phyloP scores from a whole-genome alignment of 331 rosid genomes.

The Quercus phellos region DNA sequence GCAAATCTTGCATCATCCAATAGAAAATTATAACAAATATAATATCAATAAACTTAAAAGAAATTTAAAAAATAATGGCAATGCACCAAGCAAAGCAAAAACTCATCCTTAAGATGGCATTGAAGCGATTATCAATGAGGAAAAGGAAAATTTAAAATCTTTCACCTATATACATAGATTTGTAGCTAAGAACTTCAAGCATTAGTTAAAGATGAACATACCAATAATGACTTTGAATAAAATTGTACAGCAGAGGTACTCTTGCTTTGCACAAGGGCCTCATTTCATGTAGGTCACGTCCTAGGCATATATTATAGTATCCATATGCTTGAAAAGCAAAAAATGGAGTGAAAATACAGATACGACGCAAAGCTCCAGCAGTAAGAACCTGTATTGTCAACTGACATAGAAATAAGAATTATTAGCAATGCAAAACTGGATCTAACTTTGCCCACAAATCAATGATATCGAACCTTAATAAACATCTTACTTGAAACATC shows the following conservation, averaged over 20 bases:
- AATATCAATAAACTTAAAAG: too few relatives aligned
- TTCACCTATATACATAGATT: background rate
- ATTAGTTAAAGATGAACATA: conserved; percentile 32
- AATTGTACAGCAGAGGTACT: conserved; percentile 71
- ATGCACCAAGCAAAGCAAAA: background rate
- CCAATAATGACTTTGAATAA: conserved; percentile 88
- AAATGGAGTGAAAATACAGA: conserved; percentile 68
- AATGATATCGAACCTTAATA: background rate
- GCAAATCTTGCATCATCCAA: too few relatives aligned
- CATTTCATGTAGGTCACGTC: conserved; percentile 43
- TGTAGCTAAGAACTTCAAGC: background rate
- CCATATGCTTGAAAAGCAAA: conserved; percentile 81
- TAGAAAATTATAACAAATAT: too few relatives aligned
- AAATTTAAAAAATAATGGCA: background rate
- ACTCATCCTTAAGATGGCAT: background rate
- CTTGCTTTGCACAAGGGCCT: conserved; percentile 94
- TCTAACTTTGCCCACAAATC: background rate
- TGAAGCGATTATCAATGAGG: background rate
- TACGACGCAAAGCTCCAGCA: conserved; percentile 55
- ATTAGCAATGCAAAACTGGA: background rate
- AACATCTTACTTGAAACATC: background rate
- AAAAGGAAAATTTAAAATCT: background rate
- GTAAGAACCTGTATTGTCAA: conserved; percentile 53
- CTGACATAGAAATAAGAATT: conserved; percentile 34
- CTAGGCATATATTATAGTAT: conserved; percentile 62